phyloP scores from a whole-genome alignment of 495 filamentous ascomycete species.

The Aspergillus avenaceus region DNA sequence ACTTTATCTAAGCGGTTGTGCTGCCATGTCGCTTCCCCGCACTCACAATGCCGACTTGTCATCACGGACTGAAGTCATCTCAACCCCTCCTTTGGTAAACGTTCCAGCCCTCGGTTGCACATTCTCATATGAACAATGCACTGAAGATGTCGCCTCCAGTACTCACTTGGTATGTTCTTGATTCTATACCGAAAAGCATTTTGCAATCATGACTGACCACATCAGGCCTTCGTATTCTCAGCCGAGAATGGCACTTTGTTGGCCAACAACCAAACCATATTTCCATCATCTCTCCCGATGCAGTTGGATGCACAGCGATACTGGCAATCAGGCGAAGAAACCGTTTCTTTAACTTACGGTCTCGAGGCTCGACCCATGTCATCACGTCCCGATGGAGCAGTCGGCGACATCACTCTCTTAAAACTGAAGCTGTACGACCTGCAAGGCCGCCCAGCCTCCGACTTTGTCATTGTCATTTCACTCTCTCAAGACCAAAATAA shows the following conservation, averaged over 20 bases:
- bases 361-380: slow-evolving; percentile 25
- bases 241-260: slow-evolving; percentile 34
- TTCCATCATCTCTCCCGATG: slow-evolving; percentile 34
- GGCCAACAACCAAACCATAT: slow-evolving; percentile 41
- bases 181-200: neutral
- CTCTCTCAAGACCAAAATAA: slow-evolving; percentile 44
- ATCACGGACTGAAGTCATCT: neutral
- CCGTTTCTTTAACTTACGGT: slow-evolving; percentile 22
- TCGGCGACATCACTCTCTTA: slow-evolving; percentile 22
- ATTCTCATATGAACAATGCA: slow-evolving; percentile 8
- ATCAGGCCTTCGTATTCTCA: slow-evolving; percentile 36
- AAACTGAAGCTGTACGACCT: slow-evolving; percentile 23
- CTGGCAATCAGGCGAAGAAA: slow-evolving; percentile 8
- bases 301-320: slow-evolving; percentile 26
- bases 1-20: slow-evolving; percentile 2
- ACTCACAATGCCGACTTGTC: neutral
- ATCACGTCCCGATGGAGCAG: slow-evolving; percentile 9
- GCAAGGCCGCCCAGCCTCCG: slow-evolving; percentile 50
- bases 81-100: slow-evolving; percentile 20
- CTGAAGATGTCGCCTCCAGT: slow-evolving; percentile 7
- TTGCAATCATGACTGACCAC: slow-evolving; percentile 2
- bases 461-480: slow-evolving; percentile 45
- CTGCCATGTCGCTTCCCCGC: slow-evolving; percentile 7
- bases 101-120: slow-evolving; percentile 21
- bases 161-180: slow-evolving; percentile 21